Conservation (phyloP, 2,329 filamentous ascomycete genomes). For the Stenocarpella maydis region DNA sequence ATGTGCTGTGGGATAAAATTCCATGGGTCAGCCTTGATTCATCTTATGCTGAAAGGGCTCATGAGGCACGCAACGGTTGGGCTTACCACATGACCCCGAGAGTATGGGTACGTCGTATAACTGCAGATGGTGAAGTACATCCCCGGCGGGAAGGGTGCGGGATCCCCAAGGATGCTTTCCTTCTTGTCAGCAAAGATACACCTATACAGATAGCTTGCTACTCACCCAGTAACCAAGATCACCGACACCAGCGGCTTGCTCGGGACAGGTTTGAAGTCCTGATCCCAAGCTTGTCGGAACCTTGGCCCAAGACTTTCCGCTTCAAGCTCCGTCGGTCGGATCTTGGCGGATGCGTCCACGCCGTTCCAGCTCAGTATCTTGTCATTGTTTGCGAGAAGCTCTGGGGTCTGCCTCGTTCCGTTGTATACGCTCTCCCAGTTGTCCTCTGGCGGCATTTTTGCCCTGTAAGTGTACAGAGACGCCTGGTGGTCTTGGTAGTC, state of each 20-base stretch:
- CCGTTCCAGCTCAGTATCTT: background rate
- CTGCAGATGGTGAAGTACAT: background rate
- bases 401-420: background rate
- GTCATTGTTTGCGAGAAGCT: background rate
- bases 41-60: too few relatives aligned
- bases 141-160: background rate
- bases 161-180: background rate
- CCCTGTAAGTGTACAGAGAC: background rate
- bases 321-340: background rate
- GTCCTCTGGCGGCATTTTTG: background rate
- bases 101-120: background rate
- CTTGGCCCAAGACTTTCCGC: background rate
- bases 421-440: background rate
- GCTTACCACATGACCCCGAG: background rate
- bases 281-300: too few relatives aligned
- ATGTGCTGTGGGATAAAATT: conserved; percentile 30
- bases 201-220: too few relatives aligned
- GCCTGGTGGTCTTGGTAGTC: conserved; percentile 54
- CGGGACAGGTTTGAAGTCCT: background rate
- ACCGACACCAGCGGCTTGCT: background rate
- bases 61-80: too few relatives aligned
- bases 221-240: background rate
- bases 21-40: too few relatives aligned
- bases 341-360: background rate
- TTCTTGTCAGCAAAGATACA: background rate